Evolutionary conservation across 805 yeast species (phyloP).

Genomic region (Grigorovia jiainica): DNA sequence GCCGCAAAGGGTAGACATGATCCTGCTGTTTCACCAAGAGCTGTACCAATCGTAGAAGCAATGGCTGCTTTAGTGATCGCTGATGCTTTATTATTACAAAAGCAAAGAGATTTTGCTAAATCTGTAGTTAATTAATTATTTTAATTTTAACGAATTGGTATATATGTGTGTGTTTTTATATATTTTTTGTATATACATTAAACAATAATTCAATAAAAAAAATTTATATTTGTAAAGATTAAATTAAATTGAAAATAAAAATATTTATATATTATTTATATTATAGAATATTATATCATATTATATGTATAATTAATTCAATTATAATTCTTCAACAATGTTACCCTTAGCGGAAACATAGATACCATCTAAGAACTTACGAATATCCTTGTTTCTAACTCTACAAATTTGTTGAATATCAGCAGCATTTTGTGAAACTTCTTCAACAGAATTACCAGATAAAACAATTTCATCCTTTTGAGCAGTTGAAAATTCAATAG

Average conservation of each 20-base stretch:
- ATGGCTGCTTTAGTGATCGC: conserved; percentile 94
- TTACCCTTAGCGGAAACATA: conserved; percentile 94
- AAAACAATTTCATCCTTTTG: conserved; percentile 93
- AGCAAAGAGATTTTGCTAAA: conserved; percentile 60
- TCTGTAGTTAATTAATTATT: conserved; percentile 21
- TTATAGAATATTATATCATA: neutral
- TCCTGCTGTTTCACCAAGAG: conserved; percentile 97
- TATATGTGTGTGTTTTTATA: no score
- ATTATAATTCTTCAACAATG: conserved; percentile 55
- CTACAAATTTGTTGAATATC: conserved; percentile 96
- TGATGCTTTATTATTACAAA: conserved; percentile 77
- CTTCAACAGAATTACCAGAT: conserved; percentile 56
- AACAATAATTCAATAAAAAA: no score
- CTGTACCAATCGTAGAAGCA: conserved; percentile 96
- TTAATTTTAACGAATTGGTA: no score
- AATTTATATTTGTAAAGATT: no score
- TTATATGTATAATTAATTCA: neutral
- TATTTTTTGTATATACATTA: no score
- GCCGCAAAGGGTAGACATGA: conserved; percentile 98
- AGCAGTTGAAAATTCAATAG: conserved; percentile 65
- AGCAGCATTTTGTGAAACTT: conserved; percentile 97
- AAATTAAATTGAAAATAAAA: neutral
- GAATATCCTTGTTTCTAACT: conserved; percentile 99
- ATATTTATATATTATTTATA: neutral
- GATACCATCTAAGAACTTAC: conserved; percentile 99